Evolutionary conservation across 495 filamentous ascomycete species (phyloP).

Genomic region (Podospora tetraspora): DNA sequence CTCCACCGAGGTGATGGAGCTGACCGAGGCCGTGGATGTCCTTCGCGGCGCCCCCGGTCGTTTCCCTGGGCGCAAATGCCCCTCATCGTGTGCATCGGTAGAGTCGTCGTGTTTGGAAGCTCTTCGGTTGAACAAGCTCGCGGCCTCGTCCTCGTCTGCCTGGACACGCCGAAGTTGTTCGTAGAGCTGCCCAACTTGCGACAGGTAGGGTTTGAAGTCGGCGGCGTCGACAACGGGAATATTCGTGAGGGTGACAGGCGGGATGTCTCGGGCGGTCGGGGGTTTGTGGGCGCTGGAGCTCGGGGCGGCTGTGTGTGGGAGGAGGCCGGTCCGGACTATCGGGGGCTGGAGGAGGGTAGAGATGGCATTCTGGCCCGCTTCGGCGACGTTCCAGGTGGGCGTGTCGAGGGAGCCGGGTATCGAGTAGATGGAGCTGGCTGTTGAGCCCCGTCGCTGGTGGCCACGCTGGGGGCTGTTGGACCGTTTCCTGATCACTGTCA

Average conservation of each 20-base stretch:
- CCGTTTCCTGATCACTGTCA: constrained; percentile 27
- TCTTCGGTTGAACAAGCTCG: constrained; percentile 40
- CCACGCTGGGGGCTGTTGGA: constrained; percentile 23
- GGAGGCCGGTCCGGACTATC: constrained; percentile 79
- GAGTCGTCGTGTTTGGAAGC: constrained; percentile 45
- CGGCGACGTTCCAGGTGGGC: constrained; percentile 51
- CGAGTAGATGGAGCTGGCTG: constrained; percentile 80
- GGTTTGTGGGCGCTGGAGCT: constrained; percentile 65
- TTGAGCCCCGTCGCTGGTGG: constrained; percentile 63
- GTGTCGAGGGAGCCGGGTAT: constrained; percentile 71
- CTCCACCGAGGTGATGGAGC: constrained; percentile 48
- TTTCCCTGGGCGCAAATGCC: constrained; percentile 38
- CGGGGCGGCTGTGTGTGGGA: constrained; percentile 64
- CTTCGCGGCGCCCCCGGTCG: constrained; percentile 38
- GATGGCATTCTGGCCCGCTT: constrained; percentile 85
- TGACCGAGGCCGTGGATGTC: constrained; percentile 43
- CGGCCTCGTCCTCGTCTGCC: constrained; percentile 56
- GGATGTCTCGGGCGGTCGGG: constrained; percentile 88
- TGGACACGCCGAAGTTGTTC: constrained; percentile 77
- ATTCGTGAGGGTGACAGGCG: constrained; percentile 87
- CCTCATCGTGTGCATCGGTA: constrained; percentile 42
- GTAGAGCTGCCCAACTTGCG: constrained; percentile 73
- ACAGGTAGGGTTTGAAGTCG: constrained; percentile 77
- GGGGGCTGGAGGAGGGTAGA: constrained; percentile 88
- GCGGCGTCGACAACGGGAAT: constrained; percentile 75